Conservation (phyloP, 2,329 filamentous ascomycete species). For the Spiromastix sp. region DNA sequence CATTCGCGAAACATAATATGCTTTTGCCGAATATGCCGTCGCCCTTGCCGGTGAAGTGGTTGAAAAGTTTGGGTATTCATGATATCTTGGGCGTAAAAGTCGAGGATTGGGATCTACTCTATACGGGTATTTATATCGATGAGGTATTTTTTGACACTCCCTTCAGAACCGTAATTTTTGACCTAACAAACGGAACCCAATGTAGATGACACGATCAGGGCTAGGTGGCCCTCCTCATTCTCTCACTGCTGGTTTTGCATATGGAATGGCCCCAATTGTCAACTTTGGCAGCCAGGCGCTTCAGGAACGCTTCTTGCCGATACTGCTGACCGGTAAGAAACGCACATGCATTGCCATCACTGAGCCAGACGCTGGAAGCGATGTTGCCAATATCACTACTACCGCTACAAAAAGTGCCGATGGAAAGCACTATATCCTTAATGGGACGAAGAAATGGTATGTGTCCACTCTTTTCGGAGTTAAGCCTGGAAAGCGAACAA, state of each 20-base stretch:
- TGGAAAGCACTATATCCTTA: slow-evolving; percentile 59
- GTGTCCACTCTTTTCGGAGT: slow-evolving; percentile 11
- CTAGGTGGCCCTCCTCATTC: slow-evolving; percentile 52
- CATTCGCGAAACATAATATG: slow-evolving; percentile 57
- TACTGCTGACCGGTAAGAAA: slow-evolving; percentile 56
- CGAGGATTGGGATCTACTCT: slow-evolving; percentile 64
- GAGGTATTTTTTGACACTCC: too few species aligned
- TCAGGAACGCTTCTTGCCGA: slow-evolving; percentile 57
- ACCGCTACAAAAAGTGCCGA: slow-evolving; percentile 52
- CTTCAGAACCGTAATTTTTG: not conserved
- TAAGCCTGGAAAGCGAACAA: too few species aligned
- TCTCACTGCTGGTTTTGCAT: slow-evolving; percentile 62
- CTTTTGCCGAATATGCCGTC: slow-evolving; percentile 59
- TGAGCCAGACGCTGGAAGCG: slow-evolving; percentile 62
- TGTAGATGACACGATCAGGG: slow-evolving; percentile 53
- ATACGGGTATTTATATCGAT: slow-evolving; percentile 59
- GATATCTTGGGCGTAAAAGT: slow-evolving; percentile 58
- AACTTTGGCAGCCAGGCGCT: slow-evolving; percentile 55
- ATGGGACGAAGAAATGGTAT: slow-evolving; percentile 67
- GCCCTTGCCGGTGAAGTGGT: slow-evolving; percentile 57
- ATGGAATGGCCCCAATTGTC: slow-evolving; percentile 60
- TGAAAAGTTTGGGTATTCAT: slow-evolving; percentile 55
- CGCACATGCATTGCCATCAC: slow-evolving; percentile 68
- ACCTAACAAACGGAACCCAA: not conserved
- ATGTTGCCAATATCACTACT: slow-evolving; percentile 63